Evolutionary conservation across 176 grass and related monocot species (phyloP), one percentile per base, ranked within the genome.

Genomic region (Hyparrhenia diplandra): DNA sequence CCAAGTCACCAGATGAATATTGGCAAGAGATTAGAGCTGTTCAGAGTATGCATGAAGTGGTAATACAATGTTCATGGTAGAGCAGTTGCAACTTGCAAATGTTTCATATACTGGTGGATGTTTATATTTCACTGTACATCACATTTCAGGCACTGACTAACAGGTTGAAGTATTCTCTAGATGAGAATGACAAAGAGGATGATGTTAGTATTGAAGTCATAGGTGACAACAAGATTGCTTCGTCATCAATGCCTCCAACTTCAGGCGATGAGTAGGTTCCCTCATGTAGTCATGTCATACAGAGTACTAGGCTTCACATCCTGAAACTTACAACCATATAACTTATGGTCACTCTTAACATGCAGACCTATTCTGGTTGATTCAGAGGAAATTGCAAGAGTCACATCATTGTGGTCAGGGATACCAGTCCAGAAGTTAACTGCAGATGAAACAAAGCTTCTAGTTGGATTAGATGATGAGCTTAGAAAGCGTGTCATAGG

Each of bases 1-100:
- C 76, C 5, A 93, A 99, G 57, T 91, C 96, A 71, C 90, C 96
- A 41, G 90, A 99, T 77, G 92, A 99, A 79, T 95, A 91, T 42
- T 95, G 96, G 96, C 84, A 95, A 82, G 92, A 99, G 80, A 99
- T 99, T 79, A 94, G 85, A 93, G 90, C 92, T 88, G 89, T 95
- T 60, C 96, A 93, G 57, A 81, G 85, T 63, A 99, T 89, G 90
- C 90, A 94, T 93, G 95, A 90, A 82, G 82, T 90, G 89, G 96
- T 99, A 90, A 81, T 73, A 46, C 14, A 64, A 65, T 51, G 43
- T 78, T 76, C 71, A 36, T 35, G 66, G 68, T 66, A 65, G 24
- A 74, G 37, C 27, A 69, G 32, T 67, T 81, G 59, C 14, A 69
- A 79, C 49, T 61, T 29, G 16, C 64, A 57, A 69, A 57, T 69